Evolutionary conservation across 495 filamentous ascomycete species (phyloP).

Genomic region (Daldinia concentrica): DNA sequence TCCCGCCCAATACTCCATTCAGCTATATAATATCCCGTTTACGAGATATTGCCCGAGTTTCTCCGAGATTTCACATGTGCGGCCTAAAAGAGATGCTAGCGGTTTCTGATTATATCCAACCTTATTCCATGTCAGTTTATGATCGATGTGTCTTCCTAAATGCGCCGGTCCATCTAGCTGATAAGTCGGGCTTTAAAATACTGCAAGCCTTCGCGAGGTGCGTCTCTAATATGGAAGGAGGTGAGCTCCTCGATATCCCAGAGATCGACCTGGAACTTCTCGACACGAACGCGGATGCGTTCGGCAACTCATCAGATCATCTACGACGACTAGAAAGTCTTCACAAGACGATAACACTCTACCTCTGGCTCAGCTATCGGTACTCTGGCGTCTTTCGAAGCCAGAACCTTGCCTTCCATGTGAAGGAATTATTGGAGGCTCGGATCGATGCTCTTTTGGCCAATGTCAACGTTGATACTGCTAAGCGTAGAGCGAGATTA

Average conservation of each 20-base stretch:
- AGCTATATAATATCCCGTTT: conserved; percentile 78
- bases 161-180: conserved; percentile 64
- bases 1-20: conserved; percentile 78
- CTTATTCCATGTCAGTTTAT: conserved; percentile 67
- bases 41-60: conserved; percentile 67
- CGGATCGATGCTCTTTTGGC: conserved; percentile 75
- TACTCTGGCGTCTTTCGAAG: conserved; percentile 82
- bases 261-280: conserved; percentile 74
- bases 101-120: conserved; percentile 76
- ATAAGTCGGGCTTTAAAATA: conserved; percentile 49
- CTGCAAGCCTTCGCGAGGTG: conserved; percentile 70
- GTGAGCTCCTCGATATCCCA: conserved; percentile 70
- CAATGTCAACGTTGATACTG: conserved; percentile 38
- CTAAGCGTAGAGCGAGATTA: conserved; percentile 24
- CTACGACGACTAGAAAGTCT: conserved; percentile 74
- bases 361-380: conserved; percentile 83
- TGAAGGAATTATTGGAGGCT: conserved; percentile 80
- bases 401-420: conserved; percentile 78
- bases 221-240: conserved; percentile 70
- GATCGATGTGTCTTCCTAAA: conserved; percentile 81
- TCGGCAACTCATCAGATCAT: conserved; percentile 58
- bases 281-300: conserved; percentile 53
- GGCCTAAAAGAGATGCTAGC: conserved; percentile 63
- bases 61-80: conserved; percentile 78
- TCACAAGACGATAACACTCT: conserved; percentile 83